Evolutionary conservation across 164 flowering plant species (phyloP).

Genomic region (Stephania yunnanensis): DNA sequence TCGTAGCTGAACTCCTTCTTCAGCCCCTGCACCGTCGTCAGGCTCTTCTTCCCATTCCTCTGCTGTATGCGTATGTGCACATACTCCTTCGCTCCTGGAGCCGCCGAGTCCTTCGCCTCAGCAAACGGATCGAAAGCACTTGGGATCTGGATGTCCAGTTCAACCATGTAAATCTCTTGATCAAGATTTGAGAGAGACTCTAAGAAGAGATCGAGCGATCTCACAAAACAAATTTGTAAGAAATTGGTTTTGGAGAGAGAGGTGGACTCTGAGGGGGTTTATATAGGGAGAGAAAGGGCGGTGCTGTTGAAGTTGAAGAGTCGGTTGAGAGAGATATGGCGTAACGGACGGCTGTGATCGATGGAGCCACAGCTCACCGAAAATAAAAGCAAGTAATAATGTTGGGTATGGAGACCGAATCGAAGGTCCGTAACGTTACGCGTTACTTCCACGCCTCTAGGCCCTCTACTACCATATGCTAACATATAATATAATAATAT

Average conservation of each 20-base stretch:
- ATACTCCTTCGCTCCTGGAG: conserved; percentile 51
- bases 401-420: background rate
- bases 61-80: conserved; percentile 79
- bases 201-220: background rate
- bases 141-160: conserved; percentile 33
- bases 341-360: background rate
- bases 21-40: conserved; percentile 75
- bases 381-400: background rate
- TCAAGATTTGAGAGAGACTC: background rate
- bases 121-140: conserved; percentile 54
- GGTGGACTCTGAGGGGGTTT: background rate
- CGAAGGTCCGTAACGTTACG: background rate
- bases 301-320: background rate
- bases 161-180: conserved; percentile 33
- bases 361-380: background rate
- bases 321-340: background rate
- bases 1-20: conserved; percentile 57
- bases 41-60: conserved; percentile 72
- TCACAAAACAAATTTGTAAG: background rate
- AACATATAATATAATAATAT: no score
- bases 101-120: conserved; percentile 48
- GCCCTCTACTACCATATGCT: no score
- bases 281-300: background rate
- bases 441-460: background rate
- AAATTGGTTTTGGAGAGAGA: background rate